Evolutionary conservation across 495 filamentous ascomycete species (phyloP).

Genomic region (Podospora appendiculata): DNA sequence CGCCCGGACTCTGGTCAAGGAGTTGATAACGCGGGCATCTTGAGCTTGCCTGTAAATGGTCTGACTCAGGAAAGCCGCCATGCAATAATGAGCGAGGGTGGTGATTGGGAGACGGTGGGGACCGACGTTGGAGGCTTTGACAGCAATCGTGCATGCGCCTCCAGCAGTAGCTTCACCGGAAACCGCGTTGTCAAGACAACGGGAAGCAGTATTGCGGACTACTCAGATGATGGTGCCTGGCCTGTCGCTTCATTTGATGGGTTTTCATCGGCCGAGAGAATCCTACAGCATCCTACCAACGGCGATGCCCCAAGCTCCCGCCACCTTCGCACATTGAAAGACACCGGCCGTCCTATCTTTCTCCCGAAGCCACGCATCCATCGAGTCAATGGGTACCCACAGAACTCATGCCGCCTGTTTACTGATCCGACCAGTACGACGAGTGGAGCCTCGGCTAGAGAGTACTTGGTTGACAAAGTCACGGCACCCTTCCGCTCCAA

Average conservation of each 20-base stretch:
- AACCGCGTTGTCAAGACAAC: constrained; percentile 13
- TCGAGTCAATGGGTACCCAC: constrained; percentile 20
- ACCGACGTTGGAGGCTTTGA: constrained; percentile 15
- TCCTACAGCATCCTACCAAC: constrained; percentile 16
- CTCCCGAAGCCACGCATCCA: constrained; percentile 18
- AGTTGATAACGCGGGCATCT: too few species aligned
- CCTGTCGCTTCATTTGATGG: neutral
- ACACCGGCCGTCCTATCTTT: constrained; percentile 15
- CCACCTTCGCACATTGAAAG: constrained; percentile 14
- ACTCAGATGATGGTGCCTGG: constrained; percentile 20
- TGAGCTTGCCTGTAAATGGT: neutral
- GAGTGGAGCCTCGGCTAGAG: constrained; percentile 7
- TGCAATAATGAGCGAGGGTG: constrained; percentile 10
- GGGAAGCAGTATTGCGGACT: constrained; percentile 33
- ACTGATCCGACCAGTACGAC: constrained; percentile 3
- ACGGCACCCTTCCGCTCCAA: constrained; percentile 16
- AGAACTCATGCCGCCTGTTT: constrained; percentile 17
- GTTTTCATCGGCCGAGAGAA: constrained; percentile 15
- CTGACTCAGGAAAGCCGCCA: neutral
- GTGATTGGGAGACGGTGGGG: constrained; percentile 23
- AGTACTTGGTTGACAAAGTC: constrained; percentile 13
- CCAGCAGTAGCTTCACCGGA: constrained; percentile 1
- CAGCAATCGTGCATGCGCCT: constrained; percentile 18
- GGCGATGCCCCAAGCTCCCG: neutral
- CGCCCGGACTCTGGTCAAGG: neutral